phyloP scores from a whole-genome alignment of 2,329 filamentous ascomycete genomes.

The Ilyonectria sp. region DNA sequence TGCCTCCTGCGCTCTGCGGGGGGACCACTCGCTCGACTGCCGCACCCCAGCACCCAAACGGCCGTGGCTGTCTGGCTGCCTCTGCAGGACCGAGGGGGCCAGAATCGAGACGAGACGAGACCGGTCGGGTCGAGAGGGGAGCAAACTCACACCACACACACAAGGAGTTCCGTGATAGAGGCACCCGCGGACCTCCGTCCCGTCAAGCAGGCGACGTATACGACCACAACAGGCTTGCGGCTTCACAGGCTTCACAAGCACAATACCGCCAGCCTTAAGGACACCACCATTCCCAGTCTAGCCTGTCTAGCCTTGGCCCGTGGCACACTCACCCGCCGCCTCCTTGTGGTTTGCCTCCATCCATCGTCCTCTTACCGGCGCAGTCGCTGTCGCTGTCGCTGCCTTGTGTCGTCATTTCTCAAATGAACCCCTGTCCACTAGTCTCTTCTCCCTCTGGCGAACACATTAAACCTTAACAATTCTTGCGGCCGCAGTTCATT shows the following conservation, averaged over 20 bases:
- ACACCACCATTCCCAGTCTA: not conserved
- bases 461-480: slow-evolving; percentile 23
- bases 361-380: not conserved
- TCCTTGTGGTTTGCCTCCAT: not conserved
- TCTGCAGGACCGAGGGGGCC: not conserved
- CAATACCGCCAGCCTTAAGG: slow-evolving; percentile 3
- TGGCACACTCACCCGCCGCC: slow-evolving; percentile 7
- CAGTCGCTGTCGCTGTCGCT: slow-evolving; percentile 3
- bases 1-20: slow-evolving; percentile 20
- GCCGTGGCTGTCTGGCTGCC: slow-evolving; percentile 3
- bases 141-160: slow-evolving; percentile 3
- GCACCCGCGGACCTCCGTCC: too few species aligned
- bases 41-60: not conserved
- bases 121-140: not conserved
- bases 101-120: not conserved
- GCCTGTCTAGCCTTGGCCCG: slow-evolving; percentile 1
- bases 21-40: not conserved
- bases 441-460: slow-evolving; percentile 11
- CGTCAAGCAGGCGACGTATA: not conserved
- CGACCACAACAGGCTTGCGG: not conserved
- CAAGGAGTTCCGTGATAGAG: slow-evolving; percentile 12
- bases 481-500: not conserved
- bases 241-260: not conserved
- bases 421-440: slow-evolving; percentile 14
- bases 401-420: slow-evolving; percentile 23